phyloP scores from a whole-genome alignment of 177 flowering plant species.

The Vitis hybrid region DNA sequence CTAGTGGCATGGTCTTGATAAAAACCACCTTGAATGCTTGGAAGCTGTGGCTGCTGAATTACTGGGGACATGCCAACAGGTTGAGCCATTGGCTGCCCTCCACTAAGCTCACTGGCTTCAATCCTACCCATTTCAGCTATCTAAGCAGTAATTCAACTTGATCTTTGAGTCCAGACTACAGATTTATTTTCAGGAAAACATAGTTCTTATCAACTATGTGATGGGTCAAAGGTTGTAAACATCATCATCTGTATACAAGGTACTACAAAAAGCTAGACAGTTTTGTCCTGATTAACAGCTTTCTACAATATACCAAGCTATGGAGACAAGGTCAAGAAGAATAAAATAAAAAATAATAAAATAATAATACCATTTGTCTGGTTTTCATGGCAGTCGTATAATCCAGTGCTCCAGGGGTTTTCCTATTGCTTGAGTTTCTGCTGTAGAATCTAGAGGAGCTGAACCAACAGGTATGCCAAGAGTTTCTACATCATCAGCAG shows the following conservation, averaged over 20 bases:
- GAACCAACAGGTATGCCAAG: too few relatives aligned
- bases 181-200: not conserved
- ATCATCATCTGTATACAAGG: not conserved
- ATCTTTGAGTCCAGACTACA: not conserved
- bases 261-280: not conserved
- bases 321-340: not conserved
- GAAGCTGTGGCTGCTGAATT: not conserved
- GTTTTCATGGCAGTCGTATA: constrained; percentile 21
- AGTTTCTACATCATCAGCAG: too few relatives aligned
- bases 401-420: constrained; percentile 18
- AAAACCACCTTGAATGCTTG: not conserved
- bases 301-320: not conserved
- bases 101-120: not conserved
- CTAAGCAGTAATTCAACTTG: not conserved
- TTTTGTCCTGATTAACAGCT: not conserved
- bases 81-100: not conserved
- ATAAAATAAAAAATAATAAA: not conserved
- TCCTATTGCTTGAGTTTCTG: constrained; percentile 4
- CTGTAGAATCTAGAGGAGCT: not conserved
- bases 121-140: not conserved
- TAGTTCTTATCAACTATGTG: not conserved
- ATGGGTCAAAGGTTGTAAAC: not conserved
- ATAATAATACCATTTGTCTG: constrained; percentile 16
- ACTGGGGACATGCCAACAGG: not conserved
- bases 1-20: not conserved